Base-by-base conservation (phyloP, 1,284 basidiomycete genomes). In the Stygiomarasmius scandens region DNA sequence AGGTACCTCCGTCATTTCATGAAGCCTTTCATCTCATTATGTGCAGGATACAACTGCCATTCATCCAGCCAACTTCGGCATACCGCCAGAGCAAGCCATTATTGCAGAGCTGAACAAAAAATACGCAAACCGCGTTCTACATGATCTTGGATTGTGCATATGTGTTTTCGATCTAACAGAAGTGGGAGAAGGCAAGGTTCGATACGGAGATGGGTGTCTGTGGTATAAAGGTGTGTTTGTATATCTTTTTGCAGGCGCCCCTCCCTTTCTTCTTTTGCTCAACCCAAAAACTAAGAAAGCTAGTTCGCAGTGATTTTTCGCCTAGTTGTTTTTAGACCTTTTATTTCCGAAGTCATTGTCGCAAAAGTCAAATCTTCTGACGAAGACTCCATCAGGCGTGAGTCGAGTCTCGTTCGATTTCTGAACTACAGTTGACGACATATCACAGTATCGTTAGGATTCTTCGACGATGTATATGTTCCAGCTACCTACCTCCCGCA, bases 381-480 rank as follows among this genome's bases (percentile, higher is more conserved):
- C 49, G 85, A 90, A 63, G 84, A 90, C 50, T 92, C 92, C 12
- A 88, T 98, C 61, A 78, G 92, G 74, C 72, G 95, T 95, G 64
- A 55, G 89, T 76, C 2, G 4, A 41, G 50, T 36, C 47, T 19
- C 46, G 10, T 25, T 6, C 38, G 8, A 41, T 41, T 52, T 46
- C 32, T 44, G 4, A 55, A 55, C 51, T 55, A 44, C 6, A 6
- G 48, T 56, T 49, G 43, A 25, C 32, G 51, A 23, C n/a, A 52
- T 41, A 24, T 45, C 44, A 34, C 20, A 96, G 94, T 98, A 32
- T 87, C 91, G 8, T 74, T 97, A 36, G 91, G 89, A 14, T 98
- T 99, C 77, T 99, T 98, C 68, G 93, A 96, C 69, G 95, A 98
- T 67, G 89, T 98, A 38, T 92, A 93, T 69, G 84, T 98, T 49